Evolutionary conservation across 805 yeast genomes (phyloP), one percentile per base, ranked within the genome.

Genomic region (Starmerella cellae): DNA sequence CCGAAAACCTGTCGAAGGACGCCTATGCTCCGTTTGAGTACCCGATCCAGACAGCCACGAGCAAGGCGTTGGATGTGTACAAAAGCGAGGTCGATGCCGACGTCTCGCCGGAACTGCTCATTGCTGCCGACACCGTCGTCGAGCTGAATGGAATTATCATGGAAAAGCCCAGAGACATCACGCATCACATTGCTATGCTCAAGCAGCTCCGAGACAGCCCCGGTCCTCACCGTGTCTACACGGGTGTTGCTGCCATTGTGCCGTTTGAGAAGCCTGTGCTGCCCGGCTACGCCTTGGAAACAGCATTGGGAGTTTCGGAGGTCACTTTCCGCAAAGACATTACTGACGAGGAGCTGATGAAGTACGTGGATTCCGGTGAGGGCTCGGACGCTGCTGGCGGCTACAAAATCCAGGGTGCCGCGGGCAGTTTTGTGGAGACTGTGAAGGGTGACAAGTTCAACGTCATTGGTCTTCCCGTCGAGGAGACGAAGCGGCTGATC

Each of bases 361-460:
- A 67, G 14, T 88, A 88, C 58, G 79, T 81, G 10, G 68, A 68
- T 2, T 63, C 77, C 2, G 78, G 70, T 19, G 96, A 88, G 57
- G 97, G 91, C 1, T 43, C 67, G 6, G 70, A 70, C 37, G 96
- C 82, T 1, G 95, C 97, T 2, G 98, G 96, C 5, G 98, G 98
- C 1, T 87, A 82, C 63, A 77, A 76, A 52, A 77, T 80, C 45
- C 97, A 88, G 60, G 82, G 78, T 0, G 57, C 59, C 9, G 75
- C 80, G 1, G 55, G 58, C 28, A 55, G 77, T 29, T 61, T 88
- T 48, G 73, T 91, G 49, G 60, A 66, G 18, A 60, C 62, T 14
- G 70, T 85, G 11, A 67, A 68, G 1, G 98, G 98, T 0, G 97
- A 88, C 57, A 82, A 73, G 55, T 75, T 70, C 60, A 88, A 84